Percentiles rank a stretch among this genome's conserved stretches.
These are phyloP conservation scores for Ogataea pini DNA, from an alignment of 805 yeast genomes.

Conservation along the genomic window DNA sequence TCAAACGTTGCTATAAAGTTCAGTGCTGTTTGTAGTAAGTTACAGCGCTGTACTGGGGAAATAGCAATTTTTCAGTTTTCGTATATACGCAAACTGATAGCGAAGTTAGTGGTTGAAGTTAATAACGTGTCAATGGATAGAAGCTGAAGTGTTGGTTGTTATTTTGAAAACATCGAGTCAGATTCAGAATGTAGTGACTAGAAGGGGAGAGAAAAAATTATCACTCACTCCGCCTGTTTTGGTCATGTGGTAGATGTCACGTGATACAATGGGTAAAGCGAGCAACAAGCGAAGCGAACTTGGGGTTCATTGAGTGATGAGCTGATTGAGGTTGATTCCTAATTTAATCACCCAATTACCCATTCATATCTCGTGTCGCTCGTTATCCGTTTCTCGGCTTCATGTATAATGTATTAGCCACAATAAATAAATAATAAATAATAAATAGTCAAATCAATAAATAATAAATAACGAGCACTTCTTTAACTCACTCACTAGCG, in stretches of 20 bases:
- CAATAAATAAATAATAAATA: background rate
- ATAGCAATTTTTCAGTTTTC: background rate
- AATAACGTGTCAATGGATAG: no score
- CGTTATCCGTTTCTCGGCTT: background rate
- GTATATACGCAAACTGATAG: background rate
- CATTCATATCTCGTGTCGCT: background rate
- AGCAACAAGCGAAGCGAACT: no score
- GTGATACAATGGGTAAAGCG: background rate
- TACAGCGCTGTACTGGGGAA: background rate
- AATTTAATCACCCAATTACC: no score
- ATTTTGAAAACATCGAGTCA: conserved; percentile 3
- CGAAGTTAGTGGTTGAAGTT: background rate
- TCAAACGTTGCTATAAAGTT: background rate
- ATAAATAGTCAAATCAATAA: conserved; percentile 13
- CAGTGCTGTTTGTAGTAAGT: background rate
- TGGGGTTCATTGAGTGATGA: no score
- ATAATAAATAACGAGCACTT: conserved; percentile 6
- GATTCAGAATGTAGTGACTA: conserved; percentile 6
- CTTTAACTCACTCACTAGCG: no score
- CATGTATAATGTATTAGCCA: background rate
- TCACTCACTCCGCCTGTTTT: conserved; percentile 3
- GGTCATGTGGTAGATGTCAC: background rate
- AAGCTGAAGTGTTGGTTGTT: no score
- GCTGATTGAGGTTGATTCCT: no score
- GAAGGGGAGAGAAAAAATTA: conserved; percentile 8